phyloP scores from a whole-genome alignment of 2,329 filamentous ascomycete genomes.

The Diaporthe sp. region DNA sequence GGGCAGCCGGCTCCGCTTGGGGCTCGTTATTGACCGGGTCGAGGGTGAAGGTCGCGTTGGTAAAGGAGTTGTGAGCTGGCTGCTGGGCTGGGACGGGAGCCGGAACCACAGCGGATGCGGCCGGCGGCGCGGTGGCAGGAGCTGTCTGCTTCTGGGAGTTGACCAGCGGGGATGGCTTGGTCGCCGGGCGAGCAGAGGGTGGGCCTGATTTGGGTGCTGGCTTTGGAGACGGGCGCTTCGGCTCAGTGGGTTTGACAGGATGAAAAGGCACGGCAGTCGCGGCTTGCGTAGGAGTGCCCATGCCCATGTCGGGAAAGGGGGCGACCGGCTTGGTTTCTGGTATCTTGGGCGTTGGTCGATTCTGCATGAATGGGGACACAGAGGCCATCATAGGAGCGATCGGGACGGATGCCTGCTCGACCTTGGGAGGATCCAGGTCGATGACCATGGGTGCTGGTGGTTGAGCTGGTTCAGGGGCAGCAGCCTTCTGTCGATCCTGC shows the following conservation, averaged over 20 bases:
- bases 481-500: slow-evolving; percentile 26
- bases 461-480: slow-evolving; percentile 18
- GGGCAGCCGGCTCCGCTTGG: not conserved
- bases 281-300: slow-evolving; percentile 6
- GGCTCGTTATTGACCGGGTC: slow-evolving; percentile 29
- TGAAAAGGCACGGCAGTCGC: slow-evolving; percentile 25
- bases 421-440: slow-evolving; percentile 31
- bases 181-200: slow-evolving; percentile 26
- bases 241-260: slow-evolving; percentile 27
- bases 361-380: slow-evolving; percentile 31
- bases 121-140: slow-evolving; percentile 25
- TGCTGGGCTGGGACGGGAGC: slow-evolving; percentile 6
- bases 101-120: slow-evolving; percentile 19
- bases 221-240: slow-evolving; percentile 31
- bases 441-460: slow-evolving; percentile 36
- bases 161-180: slow-evolving; percentile 34
- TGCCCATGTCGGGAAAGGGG: slow-evolving; percentile 36
- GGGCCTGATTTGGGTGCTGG: slow-evolving; percentile 27
- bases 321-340: slow-evolving; percentile 31
- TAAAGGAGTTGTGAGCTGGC: slow-evolving; percentile 29
- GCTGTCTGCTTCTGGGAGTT: slow-evolving; percentile 30
- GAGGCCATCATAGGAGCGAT: slow-evolving; percentile 33
- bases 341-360: slow-evolving; percentile 24
- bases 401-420: slow-evolving; percentile 29
- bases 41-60: slow-evolving; percentile 34